phyloP scores from a whole-genome alignment of 2,329 filamentous ascomycete genomes.

The Metarhizium album region DNA sequence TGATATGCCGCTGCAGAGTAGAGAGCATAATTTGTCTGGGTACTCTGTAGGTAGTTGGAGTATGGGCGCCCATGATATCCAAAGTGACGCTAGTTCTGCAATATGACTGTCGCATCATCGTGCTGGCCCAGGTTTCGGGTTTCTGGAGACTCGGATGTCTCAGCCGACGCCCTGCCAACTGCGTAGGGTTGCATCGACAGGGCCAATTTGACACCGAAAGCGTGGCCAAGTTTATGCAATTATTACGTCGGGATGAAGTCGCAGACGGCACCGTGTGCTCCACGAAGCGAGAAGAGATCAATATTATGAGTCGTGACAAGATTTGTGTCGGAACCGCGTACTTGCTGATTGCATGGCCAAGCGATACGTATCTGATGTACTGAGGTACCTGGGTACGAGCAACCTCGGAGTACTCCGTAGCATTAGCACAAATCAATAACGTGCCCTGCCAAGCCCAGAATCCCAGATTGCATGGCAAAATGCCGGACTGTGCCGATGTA shows the following conservation, averaged over 20 bases:
- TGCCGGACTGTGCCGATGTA: neutral
- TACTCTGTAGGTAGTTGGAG: neutral
- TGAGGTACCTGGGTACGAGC: no score
- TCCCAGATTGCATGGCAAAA: neutral
- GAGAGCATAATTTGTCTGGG: neutral
- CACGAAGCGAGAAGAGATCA: neutral
- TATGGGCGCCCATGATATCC: neutral
- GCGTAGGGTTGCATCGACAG: neutral
- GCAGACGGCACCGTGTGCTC: neutral
- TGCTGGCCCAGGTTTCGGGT: neutral
- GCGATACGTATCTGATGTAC: neutral
- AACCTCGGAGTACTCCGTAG: no score
- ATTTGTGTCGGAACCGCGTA: neutral
- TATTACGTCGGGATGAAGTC: neutral
- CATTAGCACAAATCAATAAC: no score
- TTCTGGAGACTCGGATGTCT: neutral
- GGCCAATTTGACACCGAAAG: neutral
- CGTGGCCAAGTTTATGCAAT: neutral
- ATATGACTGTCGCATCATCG: neutral
- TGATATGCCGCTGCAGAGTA: no score
- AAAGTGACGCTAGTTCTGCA: neutral
- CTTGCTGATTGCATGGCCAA: neutral
- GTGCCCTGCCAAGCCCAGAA: no score
- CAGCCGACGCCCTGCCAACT: neutral
- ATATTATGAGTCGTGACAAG: neutral